These are phyloP conservation scores for Blastobotrys raffinosifermentans DNA, from an alignment of 1,139 yeast species.

Conservation along the genomic window DNA sequence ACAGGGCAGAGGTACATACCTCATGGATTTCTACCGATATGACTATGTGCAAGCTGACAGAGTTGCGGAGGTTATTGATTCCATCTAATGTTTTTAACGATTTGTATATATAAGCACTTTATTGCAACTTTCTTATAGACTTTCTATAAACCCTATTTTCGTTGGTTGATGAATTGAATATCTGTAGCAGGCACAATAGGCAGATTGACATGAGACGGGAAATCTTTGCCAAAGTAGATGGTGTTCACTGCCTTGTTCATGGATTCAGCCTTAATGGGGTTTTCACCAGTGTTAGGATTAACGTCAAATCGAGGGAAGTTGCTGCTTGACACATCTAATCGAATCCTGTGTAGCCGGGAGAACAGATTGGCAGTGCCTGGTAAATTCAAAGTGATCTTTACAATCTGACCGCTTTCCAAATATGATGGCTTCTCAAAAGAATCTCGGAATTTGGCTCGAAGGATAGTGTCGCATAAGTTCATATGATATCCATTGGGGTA, in stretches of 20 bases:
- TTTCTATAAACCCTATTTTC: background rate
- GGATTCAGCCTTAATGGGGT: constrained; percentile 1
- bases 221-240: constrained; percentile 1
- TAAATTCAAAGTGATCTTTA: constrained; percentile 6
- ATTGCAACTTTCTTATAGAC: background rate
- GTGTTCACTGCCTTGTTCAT: constrained; percentile 2
- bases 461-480: constrained; percentile 9
- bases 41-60: constrained; percentile 30
- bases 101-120: constrained; percentile 3
- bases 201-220: background rate
- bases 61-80: constrained; percentile 10
- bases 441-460: constrained; percentile 8
- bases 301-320: constrained; percentile 11
- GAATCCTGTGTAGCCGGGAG: constrained; percentile 7
- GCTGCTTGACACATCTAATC: constrained; percentile 10
- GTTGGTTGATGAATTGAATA: background rate
- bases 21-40: constrained; percentile 75
- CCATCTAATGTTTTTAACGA: constrained; percentile 2
- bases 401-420: constrained; percentile 4
- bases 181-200: constrained; percentile 2
- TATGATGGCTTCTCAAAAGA: constrained; percentile 5
- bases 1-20: constrained; percentile 82
- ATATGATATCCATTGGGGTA: constrained; percentile 10
- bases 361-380: constrained; percentile 9
- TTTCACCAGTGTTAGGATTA: constrained; percentile 11